A percentile compares a stretch with the other conserved stretches of the same genome.
Conservation (phyloP, 2,329 filamentous ascomycete genomes). For the Aspergillus aculeatinus region DNA sequence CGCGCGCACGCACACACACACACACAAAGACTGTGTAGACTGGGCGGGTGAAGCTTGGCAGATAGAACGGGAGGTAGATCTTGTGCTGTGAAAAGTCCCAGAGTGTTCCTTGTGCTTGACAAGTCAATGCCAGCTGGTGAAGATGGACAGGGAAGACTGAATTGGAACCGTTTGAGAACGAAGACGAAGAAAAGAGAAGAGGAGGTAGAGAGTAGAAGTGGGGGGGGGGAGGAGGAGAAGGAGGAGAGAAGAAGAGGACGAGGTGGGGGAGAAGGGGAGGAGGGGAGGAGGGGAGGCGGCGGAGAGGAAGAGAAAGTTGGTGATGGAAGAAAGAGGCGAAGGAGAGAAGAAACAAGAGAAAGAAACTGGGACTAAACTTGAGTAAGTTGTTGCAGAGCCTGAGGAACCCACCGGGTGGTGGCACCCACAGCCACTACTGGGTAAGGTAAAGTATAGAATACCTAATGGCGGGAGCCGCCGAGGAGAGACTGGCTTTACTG, state of each 20-base stretch:
- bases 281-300: neutral
- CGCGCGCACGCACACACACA: conserved; percentile 11
- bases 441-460: neutral
- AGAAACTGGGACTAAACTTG: neutral
- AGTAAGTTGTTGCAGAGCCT: too few relatives aligned
- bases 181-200: conserved; percentile 24
- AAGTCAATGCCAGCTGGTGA: conserved; percentile 52
- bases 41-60: conserved; percentile 19
- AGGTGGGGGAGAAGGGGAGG: neutral
- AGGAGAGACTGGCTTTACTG: too few relatives aligned
- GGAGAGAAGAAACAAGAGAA: neutral
- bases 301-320: conserved; percentile 9
- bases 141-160: conserved; percentile 29
- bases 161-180: conserved; percentile 25
- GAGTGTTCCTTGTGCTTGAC: conserved; percentile 45
- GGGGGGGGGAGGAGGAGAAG: conserved; percentile 18
- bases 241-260: conserved; percentile 13
- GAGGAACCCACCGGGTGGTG: too few relatives aligned
- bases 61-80: conserved; percentile 8
- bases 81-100: conserved; percentile 23
- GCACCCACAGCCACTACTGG: too few relatives aligned
- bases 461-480: neutral
- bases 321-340: neutral
- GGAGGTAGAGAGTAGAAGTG: conserved; percentile 22
- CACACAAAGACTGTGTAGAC: conserved; percentile 24